Conservation (phyloP, 441 rosid species). For the Populus hybrid region DNA sequence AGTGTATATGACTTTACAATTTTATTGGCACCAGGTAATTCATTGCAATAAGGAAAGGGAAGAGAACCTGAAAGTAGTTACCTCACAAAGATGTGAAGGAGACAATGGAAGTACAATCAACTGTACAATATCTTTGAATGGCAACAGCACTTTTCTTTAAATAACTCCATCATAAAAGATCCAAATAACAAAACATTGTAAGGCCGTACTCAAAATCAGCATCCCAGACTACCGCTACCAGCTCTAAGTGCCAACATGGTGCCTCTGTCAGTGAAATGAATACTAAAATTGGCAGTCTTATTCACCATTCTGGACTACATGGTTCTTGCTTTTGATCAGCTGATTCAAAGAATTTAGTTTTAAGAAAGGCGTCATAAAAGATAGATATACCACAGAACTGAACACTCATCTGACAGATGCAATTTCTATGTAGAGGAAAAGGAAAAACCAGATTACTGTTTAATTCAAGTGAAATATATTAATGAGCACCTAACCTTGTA, state of each 20-base stretch:
- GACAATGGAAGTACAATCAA: slow-evolving; percentile 35
- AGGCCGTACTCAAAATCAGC: slow-evolving; percentile 26
- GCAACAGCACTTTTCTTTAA: slow-evolving; percentile 31
- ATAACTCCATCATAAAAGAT: slow-evolving; percentile 32
- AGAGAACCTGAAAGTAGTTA: slow-evolving; percentile 27
- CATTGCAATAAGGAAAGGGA: slow-evolving; percentile 3
- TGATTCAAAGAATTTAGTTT: slow-evolving; percentile 35
- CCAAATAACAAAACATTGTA: slow-evolving; percentile 27
- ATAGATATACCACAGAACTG: slow-evolving; percentile 1
- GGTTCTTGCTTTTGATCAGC: slow-evolving; percentile 55
- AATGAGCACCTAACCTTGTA: slow-evolving; percentile 56
- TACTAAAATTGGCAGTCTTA: slow-evolving; percentile 26
- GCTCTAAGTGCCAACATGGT: slow-evolving; percentile 16
- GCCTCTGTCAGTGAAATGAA: slow-evolving; percentile 15
- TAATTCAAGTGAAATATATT: not conserved
- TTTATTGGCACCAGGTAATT: slow-evolving; percentile 13
- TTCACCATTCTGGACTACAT: slow-evolving; percentile 44
- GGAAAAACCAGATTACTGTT: not conserved
- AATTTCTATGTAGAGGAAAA: not conserved
- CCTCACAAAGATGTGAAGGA: slow-evolving; percentile 43
- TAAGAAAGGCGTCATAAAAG: slow-evolving; percentile 14
- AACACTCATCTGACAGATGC: not conserved
- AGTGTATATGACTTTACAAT: not conserved
- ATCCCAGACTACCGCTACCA: slow-evolving; percentile 14
- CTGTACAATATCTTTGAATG: slow-evolving; percentile 32